These are phyloP conservation scores for Vigna reflexopilosa DNA, from an alignment of 306 rosid genomes.

Conservation along the genomic window DNA sequence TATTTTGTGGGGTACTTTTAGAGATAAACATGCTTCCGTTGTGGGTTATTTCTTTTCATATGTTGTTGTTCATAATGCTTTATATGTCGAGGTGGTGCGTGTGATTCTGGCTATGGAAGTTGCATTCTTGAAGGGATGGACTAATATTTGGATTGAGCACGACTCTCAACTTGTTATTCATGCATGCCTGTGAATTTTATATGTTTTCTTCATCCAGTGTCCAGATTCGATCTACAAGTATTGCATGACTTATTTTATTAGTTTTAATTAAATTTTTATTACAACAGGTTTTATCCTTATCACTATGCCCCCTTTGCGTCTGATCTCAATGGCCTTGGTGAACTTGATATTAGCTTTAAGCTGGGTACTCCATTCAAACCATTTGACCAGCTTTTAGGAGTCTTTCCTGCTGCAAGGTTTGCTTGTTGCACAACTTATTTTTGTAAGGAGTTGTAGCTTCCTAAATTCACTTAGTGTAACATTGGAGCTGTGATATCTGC, in stretches of 20 bases:
- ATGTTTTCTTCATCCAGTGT: background rate
- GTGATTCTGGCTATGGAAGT: no score
- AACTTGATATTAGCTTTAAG: constrained; percentile 67
- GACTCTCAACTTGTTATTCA: no score
- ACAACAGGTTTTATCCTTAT: constrained; percentile 95
- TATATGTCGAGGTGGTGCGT: no score
- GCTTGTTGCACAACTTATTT: constrained; percentile 12
- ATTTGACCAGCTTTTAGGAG: constrained; percentile 95
- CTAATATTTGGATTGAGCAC: no score
- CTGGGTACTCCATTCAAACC: constrained; percentile 94
- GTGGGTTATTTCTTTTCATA: no score
- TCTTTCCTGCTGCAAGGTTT: constrained; percentile 98
- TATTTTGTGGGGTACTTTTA: no score
- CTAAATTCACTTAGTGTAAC: constrained; percentile 7
- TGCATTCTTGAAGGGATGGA: no score
- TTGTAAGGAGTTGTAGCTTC: background rate
- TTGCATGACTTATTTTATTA: background rate
- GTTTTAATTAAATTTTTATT: background rate
- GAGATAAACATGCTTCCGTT: no score
- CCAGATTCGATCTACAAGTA: background rate
- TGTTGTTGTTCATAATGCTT: no score
- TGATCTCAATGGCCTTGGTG: constrained; percentile 83
- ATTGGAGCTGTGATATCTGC: constrained; percentile 49
- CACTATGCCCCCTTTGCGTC: constrained; percentile 99
- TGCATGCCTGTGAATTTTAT: background rate